Base-by-base conservation (phyloP, 2,329 filamentous ascomycete genomes). In the Ascochyta rabiei region DNA sequence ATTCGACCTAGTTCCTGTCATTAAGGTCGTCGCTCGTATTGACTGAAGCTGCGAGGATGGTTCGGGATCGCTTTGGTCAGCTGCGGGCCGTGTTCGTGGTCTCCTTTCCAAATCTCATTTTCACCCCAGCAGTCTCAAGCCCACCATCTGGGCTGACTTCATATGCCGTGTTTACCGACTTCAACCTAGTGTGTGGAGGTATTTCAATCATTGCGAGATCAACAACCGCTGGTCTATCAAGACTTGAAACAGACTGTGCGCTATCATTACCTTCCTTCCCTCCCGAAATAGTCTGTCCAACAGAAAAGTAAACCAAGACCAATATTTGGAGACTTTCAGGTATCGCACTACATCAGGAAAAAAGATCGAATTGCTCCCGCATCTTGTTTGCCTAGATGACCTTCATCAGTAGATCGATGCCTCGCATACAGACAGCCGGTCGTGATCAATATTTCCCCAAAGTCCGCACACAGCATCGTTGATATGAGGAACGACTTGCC, bases 1-100 rank as follows among this genome's bases (percentile, higher is more conserved):
- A 3, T 37, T 63, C 12, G 58, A 63, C 33, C 41, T 61, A 1
- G 51, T 57, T 3, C 53, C 53, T 15, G 10, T 42, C 2, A 10
- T 16, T 4, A 15, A 24, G 5, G 4, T 5, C 12, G 24, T 16
- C 10, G 16, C 13, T 23, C 15, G 1, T 13, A 2, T 6, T 6
- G 15, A 37, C 16, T 41, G 24, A 48, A 2, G 3, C 3, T 13
- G 15, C 13, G 4, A 18, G 21, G 8, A 35, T 16, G 2, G 6
- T 12, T 30, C 23, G 21, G 18, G 10, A 28, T 2, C 1, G 28
- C 10, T n/a, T 26, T 6, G 12, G 12, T 4, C n/a, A 4, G 10
- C 9, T 35, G 21, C n/a, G 10, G 3, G 2, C 18, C 4, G 38
- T 41, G 6, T 16, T 26, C 6, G 16, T 12, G 15, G 9, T 26